phyloP scores from a whole-genome alignment of 176 grass and related monocot species.

The Avena atlantica region DNA sequence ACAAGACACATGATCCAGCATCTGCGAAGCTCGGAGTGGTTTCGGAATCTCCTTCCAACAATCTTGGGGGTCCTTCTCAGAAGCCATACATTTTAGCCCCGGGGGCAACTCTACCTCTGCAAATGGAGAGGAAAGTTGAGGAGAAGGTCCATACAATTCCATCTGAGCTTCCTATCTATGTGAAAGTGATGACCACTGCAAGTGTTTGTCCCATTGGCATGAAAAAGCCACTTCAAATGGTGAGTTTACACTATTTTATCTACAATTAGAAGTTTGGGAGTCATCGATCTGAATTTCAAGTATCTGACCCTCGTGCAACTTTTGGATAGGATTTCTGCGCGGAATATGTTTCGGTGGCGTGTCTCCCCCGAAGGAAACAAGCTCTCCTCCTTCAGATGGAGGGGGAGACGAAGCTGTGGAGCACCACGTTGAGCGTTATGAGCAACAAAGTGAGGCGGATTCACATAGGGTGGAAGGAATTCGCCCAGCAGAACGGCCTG shows the following conservation, averaged over 20 bases:
- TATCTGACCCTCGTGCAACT: not conserved
- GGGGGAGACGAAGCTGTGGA: not conserved
- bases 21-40: not conserved
- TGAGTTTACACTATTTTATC: conserved; percentile 3
- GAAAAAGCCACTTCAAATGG: not conserved
- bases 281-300: not conserved
- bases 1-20: not conserved
- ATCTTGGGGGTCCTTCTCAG: not conserved
- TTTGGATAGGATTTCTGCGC: not conserved
- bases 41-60: not conserved
- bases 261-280: too few relatives aligned
- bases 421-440: not conserved
- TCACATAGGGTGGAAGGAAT: not conserved
- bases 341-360: not conserved
- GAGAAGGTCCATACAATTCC: not conserved
- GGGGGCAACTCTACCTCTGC: not conserved
- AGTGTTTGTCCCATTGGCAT: not conserved
- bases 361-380: not conserved
- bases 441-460: not conserved
- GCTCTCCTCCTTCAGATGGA: not conserved
- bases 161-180: not conserved
- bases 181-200: not conserved
- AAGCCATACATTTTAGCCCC: not conserved
- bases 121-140: not conserved
- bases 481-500: not conserved